Base-by-base conservation (phyloP, 192 early-diverging fungal genomes). In the Backusella liffmaniae region DNA sequence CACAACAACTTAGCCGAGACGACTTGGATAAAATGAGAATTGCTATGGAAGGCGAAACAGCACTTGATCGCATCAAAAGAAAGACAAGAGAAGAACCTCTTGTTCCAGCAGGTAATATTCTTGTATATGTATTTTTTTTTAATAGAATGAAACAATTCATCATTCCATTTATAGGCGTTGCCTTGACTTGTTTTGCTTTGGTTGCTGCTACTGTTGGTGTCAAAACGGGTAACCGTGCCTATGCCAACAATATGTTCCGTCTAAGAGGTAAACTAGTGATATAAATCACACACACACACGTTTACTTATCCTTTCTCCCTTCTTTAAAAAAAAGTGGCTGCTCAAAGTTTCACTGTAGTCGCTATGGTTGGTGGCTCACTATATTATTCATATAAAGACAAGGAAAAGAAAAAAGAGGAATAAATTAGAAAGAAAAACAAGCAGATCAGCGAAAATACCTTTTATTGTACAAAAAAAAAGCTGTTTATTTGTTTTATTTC, bases 241-340 rank as follows among this genome's bases (percentile, higher is more conserved):
- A 83, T 74, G 78, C 82, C 1, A 83, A 83, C 62, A 77, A 72
- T 51, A 83, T 83, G 82, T 77, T 83, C 32, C 73, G 79, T 10
- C 44, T 83, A n/a, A 65, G 82, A 73, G 80, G 80, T 81, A 75
- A 71, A 15, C 35, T 21, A 49, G 36, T 36, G 1, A 66, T 6
- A 37, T 3, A 51, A 51, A 18, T 18, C 18, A 51, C 5, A 3
- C 3, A 32, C 32, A 32, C 2, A 32, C 8, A n/a, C 4, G 16
- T 51, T 51, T 51, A 6, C 18, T 73, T 34, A n/a, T 26, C 15
- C 1, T 73, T 26, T 69, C n/a, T 30, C 4, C 16, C 67, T 8
- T 69, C 4, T 26, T 26, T 26, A 26, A 4, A 5, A 32, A 34
- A 67, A 53, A 76, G 78, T 79, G 42, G 78, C 78, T 34, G 71